phyloP scores from a whole-genome alignment of 2,329 filamentous ascomycete species.

The Cercospora sesami region DNA sequence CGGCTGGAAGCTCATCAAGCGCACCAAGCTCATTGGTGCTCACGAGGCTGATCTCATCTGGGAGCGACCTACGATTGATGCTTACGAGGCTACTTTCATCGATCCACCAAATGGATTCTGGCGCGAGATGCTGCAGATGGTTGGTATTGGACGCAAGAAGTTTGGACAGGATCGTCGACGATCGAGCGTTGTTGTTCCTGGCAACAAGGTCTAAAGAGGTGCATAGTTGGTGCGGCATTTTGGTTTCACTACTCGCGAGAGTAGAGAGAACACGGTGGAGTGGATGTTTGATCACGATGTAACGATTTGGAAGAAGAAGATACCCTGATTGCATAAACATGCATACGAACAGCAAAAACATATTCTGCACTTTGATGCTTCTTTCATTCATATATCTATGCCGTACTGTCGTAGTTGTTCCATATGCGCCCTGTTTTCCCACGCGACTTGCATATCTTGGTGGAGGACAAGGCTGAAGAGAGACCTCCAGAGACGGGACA shows the following conservation, averaged over 20 bases:
- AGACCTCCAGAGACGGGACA: too few species aligned
- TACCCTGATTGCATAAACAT: not conserved
- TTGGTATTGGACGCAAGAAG: conserved; percentile 39
- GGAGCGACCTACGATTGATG: conserved; percentile 62
- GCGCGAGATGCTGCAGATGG: conserved; percentile 53
- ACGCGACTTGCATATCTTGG: too few species aligned
- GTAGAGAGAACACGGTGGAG: not conserved
- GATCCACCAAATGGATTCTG: conserved; percentile 56
- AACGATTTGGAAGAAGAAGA: not conserved
- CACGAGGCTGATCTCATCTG: conserved; percentile 61
- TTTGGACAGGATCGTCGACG: conserved; percentile 16
- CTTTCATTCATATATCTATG: too few species aligned
- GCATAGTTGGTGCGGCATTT: not conserved
- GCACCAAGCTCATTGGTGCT: conserved; percentile 56
- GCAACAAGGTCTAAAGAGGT: not conserved
- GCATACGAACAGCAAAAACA: not conserved
- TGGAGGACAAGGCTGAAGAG: too few species aligned
- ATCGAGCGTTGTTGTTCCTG: conserved; percentile 13
- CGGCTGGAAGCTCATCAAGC: conserved; percentile 65
- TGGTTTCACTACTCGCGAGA: not conserved
- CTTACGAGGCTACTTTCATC: conserved; percentile 56
- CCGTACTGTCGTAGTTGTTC: too few species aligned
- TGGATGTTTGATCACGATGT: not conserved
- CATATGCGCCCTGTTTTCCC: too few species aligned
- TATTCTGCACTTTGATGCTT: not conserved